Conservation (phyloP, 2,329 filamentous ascomycete species). For the Cladosporium sp. region DNA sequence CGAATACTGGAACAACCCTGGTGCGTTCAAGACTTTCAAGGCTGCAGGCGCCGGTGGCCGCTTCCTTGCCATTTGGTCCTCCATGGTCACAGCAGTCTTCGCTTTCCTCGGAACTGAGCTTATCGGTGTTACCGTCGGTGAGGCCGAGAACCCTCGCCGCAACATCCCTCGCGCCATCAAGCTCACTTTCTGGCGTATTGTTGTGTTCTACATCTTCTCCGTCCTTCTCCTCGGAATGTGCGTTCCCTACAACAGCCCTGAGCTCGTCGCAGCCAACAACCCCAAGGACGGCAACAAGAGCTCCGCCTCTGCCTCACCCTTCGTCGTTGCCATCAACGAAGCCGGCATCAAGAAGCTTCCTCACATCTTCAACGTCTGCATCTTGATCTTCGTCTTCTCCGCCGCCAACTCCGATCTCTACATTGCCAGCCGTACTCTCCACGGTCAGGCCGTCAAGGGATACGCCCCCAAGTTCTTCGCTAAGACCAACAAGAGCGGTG, state of each 20-base stretch:
- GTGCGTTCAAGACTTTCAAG: constrained; percentile 48
- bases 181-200: constrained; percentile 78
- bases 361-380: constrained; percentile 72
- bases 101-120: constrained; percentile 77
- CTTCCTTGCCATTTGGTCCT: constrained; percentile 48
- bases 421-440: constrained; percentile 67
- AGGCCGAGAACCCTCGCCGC: constrained; percentile 76
- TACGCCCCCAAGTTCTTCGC: constrained; percentile 73
- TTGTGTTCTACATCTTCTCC: constrained; percentile 76
- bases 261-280: constrained; percentile 54
- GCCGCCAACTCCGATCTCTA: constrained; percentile 78
- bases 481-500: constrained; percentile 69
- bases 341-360: constrained; percentile 65
- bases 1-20: constrained; percentile 47
- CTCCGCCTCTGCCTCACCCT: constrained; percentile 64
- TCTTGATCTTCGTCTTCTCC: constrained; percentile 74
- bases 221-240: constrained; percentile 76
- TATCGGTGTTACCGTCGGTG: constrained; percentile 75
- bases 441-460: constrained; percentile 70
- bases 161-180: constrained; percentile 77
- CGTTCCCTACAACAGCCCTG: constrained; percentile 67
- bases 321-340: constrained; percentile 70
- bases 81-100: constrained; percentile 73
- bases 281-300: constrained; percentile 42
- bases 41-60: constrained; percentile 40